Evolutionary conservation across 2,329 filamentous ascomycete genomes (phyloP).

Genomic region (Fusarium sp.): DNA sequence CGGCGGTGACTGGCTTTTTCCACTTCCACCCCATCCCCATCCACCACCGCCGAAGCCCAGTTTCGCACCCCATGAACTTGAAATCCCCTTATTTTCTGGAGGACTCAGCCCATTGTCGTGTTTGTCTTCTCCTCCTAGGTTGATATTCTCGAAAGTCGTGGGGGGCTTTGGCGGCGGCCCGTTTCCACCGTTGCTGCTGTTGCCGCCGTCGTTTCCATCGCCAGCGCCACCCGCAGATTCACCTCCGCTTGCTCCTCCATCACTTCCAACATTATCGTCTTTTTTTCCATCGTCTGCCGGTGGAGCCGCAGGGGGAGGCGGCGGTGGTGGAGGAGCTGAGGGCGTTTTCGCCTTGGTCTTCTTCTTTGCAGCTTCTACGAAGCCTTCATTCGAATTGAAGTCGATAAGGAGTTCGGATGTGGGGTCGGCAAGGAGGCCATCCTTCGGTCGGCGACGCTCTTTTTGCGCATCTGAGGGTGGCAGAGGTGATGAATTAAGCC

Average conservation of each 20-base stretch:
- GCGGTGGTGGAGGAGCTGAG: constrained; percentile 46
- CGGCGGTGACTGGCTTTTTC: constrained; percentile 47
- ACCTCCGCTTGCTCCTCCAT: constrained; percentile 49
- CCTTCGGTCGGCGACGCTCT: constrained; percentile 43
- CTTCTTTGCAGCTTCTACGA: constrained; percentile 67
- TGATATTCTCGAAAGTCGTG: constrained; percentile 68
- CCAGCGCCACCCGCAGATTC: constrained; percentile 52
- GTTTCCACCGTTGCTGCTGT: constrained; percentile 59
- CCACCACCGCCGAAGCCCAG: constrained; percentile 62
- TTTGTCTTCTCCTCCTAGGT: constrained; percentile 69
- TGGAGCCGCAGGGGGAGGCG: constrained; percentile 36
- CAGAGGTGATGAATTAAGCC: constrained; percentile 41
- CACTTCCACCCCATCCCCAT: constrained; percentile 49
- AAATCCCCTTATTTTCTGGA: constrained; percentile 59
- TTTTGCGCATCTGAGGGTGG: constrained; percentile 42
- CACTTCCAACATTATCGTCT: constrained; percentile 50
- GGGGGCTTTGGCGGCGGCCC: constrained; percentile 50
- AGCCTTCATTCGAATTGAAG: constrained; percentile 67
- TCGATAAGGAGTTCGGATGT: constrained; percentile 65
- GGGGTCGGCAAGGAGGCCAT: constrained; percentile 62
- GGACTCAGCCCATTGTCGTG: constrained; percentile 68
- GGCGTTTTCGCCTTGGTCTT: constrained; percentile 61
- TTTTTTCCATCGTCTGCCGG: constrained; percentile 45
- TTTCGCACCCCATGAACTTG: constrained; percentile 72
- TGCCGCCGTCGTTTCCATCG: constrained; percentile 51